Conservation (phyloP, 2,329 filamentous ascomycete species). For the Ophiostoma sp. region DNA sequence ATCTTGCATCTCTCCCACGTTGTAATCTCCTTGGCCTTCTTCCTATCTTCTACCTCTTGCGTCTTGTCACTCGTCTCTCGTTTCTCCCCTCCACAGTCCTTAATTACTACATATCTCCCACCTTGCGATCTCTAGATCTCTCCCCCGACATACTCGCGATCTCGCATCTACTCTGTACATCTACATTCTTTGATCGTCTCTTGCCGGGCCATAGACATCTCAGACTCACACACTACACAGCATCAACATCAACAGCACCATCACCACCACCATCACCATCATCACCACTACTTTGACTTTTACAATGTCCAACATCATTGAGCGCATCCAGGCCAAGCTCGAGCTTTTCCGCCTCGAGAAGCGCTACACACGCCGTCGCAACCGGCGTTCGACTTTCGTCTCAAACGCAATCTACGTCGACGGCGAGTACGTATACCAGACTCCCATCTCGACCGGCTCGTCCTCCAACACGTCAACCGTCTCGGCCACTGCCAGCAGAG, state of each 20-base stretch:
- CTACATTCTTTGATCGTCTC: background rate
- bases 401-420: constrained; percentile 89
- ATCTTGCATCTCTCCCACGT: constrained; percentile 5
- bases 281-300: background rate
- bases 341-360: constrained; percentile 94
- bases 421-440: constrained; percentile 86
- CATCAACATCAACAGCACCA: background rate
- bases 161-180: background rate
- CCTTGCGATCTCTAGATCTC: background rate
- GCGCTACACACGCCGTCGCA: constrained; percentile 83
- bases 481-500: constrained; percentile 34
- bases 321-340: constrained; percentile 62
- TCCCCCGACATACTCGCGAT: background rate
- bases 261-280: background rate
- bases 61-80: background rate
- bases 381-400: constrained; percentile 80
- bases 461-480: constrained; percentile 34
- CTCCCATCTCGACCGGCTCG: constrained; percentile 54
- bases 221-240: background rate
- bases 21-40: background rate
- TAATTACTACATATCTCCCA: constrained; percentile 12
- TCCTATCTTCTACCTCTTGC: background rate
- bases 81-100: constrained; percentile 8
- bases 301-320: constrained; percentile 41
- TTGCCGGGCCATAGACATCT: background rate